These are phyloP conservation scores for Musa beccarii DNA, from an alignment of 176 grass and related monocot species.

Conservation along the genomic window DNA sequence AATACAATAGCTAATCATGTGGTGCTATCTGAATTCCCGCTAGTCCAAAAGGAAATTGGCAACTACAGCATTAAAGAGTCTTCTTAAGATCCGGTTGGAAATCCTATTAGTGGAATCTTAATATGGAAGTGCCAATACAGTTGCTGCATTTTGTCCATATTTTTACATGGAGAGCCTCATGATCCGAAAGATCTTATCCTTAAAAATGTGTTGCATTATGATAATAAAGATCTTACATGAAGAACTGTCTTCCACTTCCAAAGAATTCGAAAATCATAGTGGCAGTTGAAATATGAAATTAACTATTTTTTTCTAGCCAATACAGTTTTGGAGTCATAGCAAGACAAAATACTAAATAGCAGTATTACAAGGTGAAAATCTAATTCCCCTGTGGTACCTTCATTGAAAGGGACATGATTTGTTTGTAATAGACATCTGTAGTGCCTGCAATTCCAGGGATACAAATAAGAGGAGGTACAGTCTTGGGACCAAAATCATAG, in stretches of 20 bases:
- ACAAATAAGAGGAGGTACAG: constrained; percentile 72
- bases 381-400: constrained; percentile 43
- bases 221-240: no score
- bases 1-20: not conserved
- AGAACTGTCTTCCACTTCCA: not conserved
- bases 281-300: not conserved
- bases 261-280: not conserved
- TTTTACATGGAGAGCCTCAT: no score
- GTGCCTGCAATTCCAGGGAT: constrained; percentile 95
- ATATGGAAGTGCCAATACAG: no score
- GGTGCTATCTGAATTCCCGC: no score
- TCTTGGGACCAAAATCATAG: constrained; percentile 95
- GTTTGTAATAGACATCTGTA: constrained; percentile 97
- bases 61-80: not conserved
- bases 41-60: not conserved
- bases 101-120: no score
- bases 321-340: not conserved
- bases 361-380: not conserved
- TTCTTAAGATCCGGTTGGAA: not conserved
- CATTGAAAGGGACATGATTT: constrained; percentile 87
- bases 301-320: not conserved
- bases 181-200: no score
- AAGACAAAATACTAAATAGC: constrained; percentile 5
- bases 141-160: no score
- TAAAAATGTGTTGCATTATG: no score